These are phyloP conservation scores for Lachancea waltii DNA, from an alignment of 805 yeast species.

Conservation along the genomic window DNA sequence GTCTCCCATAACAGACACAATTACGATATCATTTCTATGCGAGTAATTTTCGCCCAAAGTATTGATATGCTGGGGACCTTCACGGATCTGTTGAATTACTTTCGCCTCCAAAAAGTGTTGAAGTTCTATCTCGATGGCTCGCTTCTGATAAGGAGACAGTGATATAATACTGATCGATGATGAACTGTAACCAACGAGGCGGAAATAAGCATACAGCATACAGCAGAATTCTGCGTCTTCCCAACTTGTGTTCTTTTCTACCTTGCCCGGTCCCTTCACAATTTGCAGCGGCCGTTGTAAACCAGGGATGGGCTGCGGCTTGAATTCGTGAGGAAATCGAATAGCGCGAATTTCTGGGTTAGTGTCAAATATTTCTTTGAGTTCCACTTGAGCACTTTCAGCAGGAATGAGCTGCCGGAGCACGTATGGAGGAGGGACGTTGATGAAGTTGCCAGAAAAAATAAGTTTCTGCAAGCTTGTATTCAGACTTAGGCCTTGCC, in stretches of 20 bases:
- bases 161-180: constrained; percentile 38
- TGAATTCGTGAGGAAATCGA: not conserved
- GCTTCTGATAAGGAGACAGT: constrained; percentile 12
- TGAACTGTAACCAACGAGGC: constrained; percentile 38
- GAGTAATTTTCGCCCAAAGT: constrained; percentile 3
- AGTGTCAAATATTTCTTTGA: constrained; percentile 1
- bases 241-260: constrained; percentile 17
- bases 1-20: constrained; percentile 5
- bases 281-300: constrained; percentile 1
- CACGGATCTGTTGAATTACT: not conserved
- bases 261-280: constrained; percentile 1
- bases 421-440: constrained; percentile 2
- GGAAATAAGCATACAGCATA: constrained; percentile 40
- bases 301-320: not conserved
- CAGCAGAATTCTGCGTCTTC: constrained; percentile 46
- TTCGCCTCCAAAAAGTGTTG: not conserved
- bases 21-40: constrained; percentile 8
- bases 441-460: constrained; percentile 3
- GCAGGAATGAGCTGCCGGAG: constrained; percentile 2
- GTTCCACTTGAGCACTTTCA: not conserved
- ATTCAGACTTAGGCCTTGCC: constrained; percentile 1
- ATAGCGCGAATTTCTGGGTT: constrained; percentile 2
- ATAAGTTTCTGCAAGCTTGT: constrained; percentile 1
- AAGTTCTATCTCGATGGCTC: constrained; percentile 5
- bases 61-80: constrained; percentile 1